Conservation (phyloP, 2,329 filamentous ascomycete species). For the Pyrenophora graminea region DNA sequence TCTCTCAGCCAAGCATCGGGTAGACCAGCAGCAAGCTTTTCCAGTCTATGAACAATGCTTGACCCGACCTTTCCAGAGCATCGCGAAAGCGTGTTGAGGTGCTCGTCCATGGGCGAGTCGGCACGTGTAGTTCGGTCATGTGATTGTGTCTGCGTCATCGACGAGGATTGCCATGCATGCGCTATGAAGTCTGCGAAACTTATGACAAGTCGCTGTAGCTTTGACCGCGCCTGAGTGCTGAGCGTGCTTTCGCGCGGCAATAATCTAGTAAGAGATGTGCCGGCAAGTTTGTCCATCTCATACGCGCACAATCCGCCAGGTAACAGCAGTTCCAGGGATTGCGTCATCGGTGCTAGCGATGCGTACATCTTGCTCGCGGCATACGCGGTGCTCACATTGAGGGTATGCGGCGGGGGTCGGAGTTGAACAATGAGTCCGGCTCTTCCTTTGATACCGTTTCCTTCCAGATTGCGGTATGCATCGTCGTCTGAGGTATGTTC, state of each 20-base stretch:
- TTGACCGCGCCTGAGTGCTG: constrained; percentile 1
- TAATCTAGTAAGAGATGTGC: constrained; percentile 27
- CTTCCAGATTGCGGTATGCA: not conserved
- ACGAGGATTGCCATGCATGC: constrained; percentile 21
- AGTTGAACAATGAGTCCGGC: constrained; percentile 31
- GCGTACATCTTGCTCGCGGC: constrained; percentile 30
- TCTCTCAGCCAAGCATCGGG: constrained; percentile 27
- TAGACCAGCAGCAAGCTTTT: constrained; percentile 27
- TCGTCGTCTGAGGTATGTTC: not conserved
- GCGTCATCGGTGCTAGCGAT: constrained; percentile 25
- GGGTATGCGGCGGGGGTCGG: constrained; percentile 28
- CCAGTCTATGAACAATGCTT: constrained; percentile 31
- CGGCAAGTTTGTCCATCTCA: constrained; percentile 33
- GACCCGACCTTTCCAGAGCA: constrained; percentile 39
- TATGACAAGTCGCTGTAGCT: constrained; percentile 29
- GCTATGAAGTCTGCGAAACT: constrained; percentile 38
- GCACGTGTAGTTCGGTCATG: constrained; percentile 10
- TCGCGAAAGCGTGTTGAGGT: constrained; percentile 12
- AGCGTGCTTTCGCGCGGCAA: constrained; percentile 8
- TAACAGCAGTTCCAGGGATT: constrained; percentile 11
- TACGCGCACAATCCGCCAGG: constrained; percentile 25
- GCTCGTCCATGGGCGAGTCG: constrained; percentile 25
- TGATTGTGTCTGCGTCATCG: not conserved
- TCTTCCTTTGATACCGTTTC: not conserved
- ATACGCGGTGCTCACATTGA: constrained; percentile 25